Percentiles rank a stretch among this genome's conserved stretches.
Conservation (phyloP, 176 grass and related monocot genomes). For the Metroxylon sagu region DNA sequence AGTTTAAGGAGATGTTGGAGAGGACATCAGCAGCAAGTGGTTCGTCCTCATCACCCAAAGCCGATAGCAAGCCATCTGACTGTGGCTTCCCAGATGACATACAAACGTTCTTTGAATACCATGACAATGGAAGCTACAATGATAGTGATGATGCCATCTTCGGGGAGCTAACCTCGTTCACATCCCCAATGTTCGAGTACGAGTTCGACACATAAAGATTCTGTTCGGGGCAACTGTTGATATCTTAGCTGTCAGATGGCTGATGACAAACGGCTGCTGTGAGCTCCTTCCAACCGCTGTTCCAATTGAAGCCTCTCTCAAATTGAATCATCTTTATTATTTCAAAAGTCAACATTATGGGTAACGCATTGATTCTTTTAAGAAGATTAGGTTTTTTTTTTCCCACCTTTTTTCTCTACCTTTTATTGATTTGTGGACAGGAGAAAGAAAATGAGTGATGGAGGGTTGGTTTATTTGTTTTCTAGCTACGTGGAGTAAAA, state of each 20-base stretch:
- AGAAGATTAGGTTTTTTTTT: no score
- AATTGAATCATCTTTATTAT: no score
- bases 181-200: constrained; percentile 49
- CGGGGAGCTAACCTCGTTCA: constrained; percentile 51
- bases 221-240: neutral
- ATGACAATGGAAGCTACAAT: constrained; percentile 26
- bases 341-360: no score
- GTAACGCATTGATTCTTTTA: no score
- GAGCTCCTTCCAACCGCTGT: neutral
- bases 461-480: no score
- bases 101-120: constrained; percentile 78
- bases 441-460: no score
- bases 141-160: constrained; percentile 67
- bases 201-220: constrained; percentile 50
- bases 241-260: constrained; percentile 6
- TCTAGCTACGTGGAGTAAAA: no score
- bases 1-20: constrained; percentile 80
- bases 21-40: constrained; percentile 29
- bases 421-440: no score
- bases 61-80: constrained; percentile 17
- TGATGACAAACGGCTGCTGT: constrained; percentile 1
- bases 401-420: no score
- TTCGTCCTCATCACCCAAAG: constrained; percentile 30
- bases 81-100: constrained; percentile 86
- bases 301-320: no score